These are phyloP conservation scores for Pseudozyma pruni DNA, from an alignment of 1,284 basidiomycete species.

Conservation along the genomic window DNA sequence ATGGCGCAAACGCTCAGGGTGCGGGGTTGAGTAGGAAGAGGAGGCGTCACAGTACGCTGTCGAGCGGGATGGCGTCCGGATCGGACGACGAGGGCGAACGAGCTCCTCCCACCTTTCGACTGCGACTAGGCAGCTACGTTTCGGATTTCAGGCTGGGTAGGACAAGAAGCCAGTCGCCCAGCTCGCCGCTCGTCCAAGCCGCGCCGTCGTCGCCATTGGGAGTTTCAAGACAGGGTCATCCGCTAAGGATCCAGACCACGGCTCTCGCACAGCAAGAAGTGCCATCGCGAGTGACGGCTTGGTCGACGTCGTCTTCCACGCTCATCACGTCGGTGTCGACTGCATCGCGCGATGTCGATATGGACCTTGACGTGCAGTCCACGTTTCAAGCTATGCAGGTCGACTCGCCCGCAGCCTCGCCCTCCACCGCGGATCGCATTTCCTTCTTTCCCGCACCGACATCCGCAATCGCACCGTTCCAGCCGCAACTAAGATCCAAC, in stretches of 20 bases:
- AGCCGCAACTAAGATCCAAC: background rate
- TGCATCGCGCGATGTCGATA: conserved; percentile 5
- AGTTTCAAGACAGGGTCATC: conserved; percentile 12
- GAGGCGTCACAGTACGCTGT: conserved; percentile 27
- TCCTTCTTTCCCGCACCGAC: conserved; percentile 4
- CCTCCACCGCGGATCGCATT: background rate
- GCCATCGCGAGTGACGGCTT: background rate
- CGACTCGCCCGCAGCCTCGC: conserved; percentile 27
- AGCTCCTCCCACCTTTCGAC: conserved; percentile 17
- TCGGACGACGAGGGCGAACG: conserved; percentile 31
- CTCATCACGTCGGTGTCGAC: conserved; percentile 1
- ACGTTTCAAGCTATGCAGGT: conserved; percentile 44
- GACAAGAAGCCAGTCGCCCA: conserved; percentile 11
- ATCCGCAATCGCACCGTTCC: background rate
- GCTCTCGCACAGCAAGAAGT: background rate
- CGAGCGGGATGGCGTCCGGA: conserved; percentile 19
- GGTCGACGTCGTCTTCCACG: background rate
- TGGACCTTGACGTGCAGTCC: conserved; percentile 35
- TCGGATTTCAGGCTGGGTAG: conserved; percentile 18
- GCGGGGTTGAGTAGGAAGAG: conserved; percentile 25
- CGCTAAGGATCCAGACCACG: conserved; percentile 16
- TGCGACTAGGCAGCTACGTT: conserved; percentile 28
- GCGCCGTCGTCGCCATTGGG: conserved; percentile 15
- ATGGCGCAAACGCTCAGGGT: background rate
- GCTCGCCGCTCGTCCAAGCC: conserved; percentile 3